A percentile compares a stretch with the other conserved stretches of the same genome.
Conservation (phyloP, 345 rosid genomes). For the Lepidium sativum region DNA sequence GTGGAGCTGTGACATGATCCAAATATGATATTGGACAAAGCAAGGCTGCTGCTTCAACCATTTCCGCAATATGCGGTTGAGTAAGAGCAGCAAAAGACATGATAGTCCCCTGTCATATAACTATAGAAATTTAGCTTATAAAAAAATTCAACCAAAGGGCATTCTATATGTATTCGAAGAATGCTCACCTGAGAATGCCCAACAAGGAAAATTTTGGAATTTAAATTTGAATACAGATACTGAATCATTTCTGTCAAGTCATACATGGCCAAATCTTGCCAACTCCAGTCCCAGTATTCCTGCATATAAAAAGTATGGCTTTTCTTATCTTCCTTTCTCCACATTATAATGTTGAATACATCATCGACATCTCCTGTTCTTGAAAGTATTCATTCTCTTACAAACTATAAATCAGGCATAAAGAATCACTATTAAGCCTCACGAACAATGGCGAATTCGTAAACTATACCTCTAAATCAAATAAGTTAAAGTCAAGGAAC, state of each 20-base stretch:
- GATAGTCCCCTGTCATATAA: constrained; percentile 59
- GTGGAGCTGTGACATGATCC: constrained; percentile 73
- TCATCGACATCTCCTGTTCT: no score
- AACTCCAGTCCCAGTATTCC: constrained; percentile 98
- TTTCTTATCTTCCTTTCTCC: no score
- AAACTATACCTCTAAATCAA: no score
- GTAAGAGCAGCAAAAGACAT: constrained; percentile 89
- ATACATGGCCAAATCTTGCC: constrained; percentile 84
- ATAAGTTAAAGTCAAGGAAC: no score
- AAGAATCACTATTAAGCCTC: no score
- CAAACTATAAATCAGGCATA: no score
- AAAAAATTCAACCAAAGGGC: background rate
- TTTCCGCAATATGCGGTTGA: constrained; percentile 51
- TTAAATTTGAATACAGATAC: constrained; percentile 40
- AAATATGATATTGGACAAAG: constrained; percentile 84
- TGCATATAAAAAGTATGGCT: constrained; percentile 7
- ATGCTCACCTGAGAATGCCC: constrained; percentile 88
- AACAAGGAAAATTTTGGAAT: constrained; percentile 65
- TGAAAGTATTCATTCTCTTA: no score
- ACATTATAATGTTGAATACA: no score
- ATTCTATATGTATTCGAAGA: background rate
- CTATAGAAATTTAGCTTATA: background rate
- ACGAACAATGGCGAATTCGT: no score
- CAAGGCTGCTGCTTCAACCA: constrained; percentile 94
- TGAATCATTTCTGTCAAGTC: constrained; percentile 70